These are phyloP conservation scores for Teratosphaeria zuluensis DNA, from an alignment of 2,329 filamentous ascomycete species.

Conservation along the genomic window DNA sequence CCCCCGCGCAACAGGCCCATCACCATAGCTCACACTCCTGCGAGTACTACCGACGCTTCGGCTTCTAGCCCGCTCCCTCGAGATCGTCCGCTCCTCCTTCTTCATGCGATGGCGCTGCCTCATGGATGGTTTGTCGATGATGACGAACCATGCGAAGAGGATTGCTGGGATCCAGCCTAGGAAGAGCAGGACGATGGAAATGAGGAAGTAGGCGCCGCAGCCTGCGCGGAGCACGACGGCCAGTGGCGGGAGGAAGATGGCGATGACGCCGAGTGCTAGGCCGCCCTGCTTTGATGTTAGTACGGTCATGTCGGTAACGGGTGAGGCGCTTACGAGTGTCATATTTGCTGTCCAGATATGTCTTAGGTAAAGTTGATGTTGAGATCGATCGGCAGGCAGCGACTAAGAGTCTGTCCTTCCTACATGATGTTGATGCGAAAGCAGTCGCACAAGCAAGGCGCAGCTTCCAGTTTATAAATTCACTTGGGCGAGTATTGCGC, in stretches of 20 bases:
- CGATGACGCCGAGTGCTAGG: conserved; percentile 47
- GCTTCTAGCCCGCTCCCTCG: neutral
- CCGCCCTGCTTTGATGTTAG: conserved; percentile 1
- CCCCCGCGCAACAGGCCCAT: neutral
- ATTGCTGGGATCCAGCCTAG: conserved; percentile 53
- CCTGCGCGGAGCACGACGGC: conserved; percentile 86
- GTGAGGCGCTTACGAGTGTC: neutral
- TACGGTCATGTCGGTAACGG: neutral
- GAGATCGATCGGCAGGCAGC: neutral
- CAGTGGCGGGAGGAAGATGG: conserved; percentile 76
- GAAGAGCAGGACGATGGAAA: conserved; percentile 81
- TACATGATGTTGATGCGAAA: neutral
- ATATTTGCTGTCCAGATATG: neutral
- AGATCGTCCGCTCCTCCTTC: neutral
- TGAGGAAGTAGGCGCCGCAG: conserved; percentile 71
- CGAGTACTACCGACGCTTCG: neutral
- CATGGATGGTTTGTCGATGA: conserved; percentile 3
- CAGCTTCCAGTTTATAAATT: neutral
- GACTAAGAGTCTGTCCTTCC: neutral
- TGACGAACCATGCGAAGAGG: conserved; percentile 70
- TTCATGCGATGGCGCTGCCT: neutral
- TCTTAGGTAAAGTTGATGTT: neutral
- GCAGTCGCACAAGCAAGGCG: neutral
- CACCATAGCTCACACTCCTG: neutral
- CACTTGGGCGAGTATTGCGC: neutral